Evolutionary conservation across 352 stramenopile genomes (phyloP).

Genomic region (Pythium scleroteichum): DNA sequence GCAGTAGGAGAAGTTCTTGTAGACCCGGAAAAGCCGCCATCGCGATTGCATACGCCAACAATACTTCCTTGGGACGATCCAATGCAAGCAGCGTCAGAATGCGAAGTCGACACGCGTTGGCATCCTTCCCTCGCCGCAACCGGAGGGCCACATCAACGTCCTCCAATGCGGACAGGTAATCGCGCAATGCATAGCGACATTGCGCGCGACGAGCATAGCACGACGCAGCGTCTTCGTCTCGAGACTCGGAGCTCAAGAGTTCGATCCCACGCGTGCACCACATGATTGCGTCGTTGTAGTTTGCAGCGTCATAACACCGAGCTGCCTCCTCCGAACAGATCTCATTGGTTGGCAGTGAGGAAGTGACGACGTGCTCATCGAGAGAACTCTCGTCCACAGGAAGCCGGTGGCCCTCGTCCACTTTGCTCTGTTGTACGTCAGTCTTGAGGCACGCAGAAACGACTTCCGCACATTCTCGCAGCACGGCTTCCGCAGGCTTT

Average conservation of each 20-base stretch:
- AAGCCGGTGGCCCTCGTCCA: too few species aligned
- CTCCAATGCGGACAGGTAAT: neutral
- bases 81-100: neutral
- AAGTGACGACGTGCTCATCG: too few species aligned
- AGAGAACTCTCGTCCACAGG: too few species aligned
- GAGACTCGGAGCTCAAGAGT: neutral
- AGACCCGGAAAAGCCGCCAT: neutral
- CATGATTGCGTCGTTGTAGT: neutral
- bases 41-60: neutral
- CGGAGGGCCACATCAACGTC: neutral
- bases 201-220: neutral
- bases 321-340: neutral
- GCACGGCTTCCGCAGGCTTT: too few species aligned
- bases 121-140: neutral
- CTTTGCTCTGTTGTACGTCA: too few species aligned
- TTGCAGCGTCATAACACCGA: neutral
- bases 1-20: neutral
- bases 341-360: neutral
- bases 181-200: neutral
- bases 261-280: constrained; percentile 1
- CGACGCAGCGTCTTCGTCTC: neutral
- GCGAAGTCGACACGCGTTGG: neutral
- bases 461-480: too few species aligned
- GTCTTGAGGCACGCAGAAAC: too few species aligned
- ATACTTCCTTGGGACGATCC: neutral